phyloP scores from a whole-genome alignment of 106 monocot species.

The Narthecium ossifragum region DNA sequence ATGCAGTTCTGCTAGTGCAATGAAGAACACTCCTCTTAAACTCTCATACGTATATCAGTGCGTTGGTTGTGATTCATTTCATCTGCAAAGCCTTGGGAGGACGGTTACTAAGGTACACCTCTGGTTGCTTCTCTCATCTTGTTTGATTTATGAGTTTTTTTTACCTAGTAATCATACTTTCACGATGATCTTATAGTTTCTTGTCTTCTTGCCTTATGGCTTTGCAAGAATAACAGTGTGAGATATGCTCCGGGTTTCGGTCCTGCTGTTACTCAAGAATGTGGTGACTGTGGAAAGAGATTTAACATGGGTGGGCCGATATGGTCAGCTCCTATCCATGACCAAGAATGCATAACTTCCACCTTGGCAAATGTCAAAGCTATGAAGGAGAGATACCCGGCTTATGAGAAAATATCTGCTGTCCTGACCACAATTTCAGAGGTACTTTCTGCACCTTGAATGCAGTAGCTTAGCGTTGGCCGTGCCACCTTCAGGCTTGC shows the following conservation, averaged over 20 bases:
- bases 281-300: slow-evolving; percentile 74
- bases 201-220: slow-evolving; percentile 1
- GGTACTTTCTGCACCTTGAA: too few species aligned
- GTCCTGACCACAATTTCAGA: slow-evolving; percentile 86
- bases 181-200: neutral
- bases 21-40: slow-evolving; percentile 81
- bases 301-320: slow-evolving; percentile 96
- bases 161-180: too few species aligned
- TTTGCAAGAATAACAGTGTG: slow-evolving; percentile 63
- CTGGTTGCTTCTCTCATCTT: neutral
- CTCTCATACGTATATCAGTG: slow-evolving; percentile 92
- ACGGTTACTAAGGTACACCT: slow-evolving; percentile 61
- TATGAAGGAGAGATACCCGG: slow-evolving; percentile 75
- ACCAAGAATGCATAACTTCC: slow-evolving; percentile 71
- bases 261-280: slow-evolving; percentile 78
- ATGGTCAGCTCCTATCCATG: slow-evolving; percentile 96
- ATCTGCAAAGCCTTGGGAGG: slow-evolving; percentile 85
- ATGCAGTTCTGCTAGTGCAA: slow-evolving; percentile 71
- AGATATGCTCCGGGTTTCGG: slow-evolving; percentile 72
- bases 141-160: too few species aligned
- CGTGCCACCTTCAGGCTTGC: too few species aligned
- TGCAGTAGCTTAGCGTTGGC: too few species aligned
- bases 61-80: slow-evolving; percentile 94
- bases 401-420: slow-evolving; percentile 76
- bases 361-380: slow-evolving; percentile 55